Conservation (phyloP, 2,329 filamentous ascomycete species). For the Exophiala phaeomuriformis region DNA sequence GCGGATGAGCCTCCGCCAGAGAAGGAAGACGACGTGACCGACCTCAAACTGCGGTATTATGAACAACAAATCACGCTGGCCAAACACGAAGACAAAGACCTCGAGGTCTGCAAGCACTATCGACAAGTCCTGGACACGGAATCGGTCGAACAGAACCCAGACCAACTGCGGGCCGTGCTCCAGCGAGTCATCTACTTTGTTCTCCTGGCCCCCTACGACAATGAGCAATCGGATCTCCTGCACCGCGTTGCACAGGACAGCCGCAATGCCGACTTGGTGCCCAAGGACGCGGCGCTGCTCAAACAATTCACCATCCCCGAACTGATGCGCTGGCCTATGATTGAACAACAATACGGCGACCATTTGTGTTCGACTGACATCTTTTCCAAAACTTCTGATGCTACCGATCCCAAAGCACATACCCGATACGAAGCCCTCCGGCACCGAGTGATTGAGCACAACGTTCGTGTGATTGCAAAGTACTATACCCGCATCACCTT, state of each 20-base stretch:
- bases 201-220: slow-evolving; percentile 93
- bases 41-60: slow-evolving; percentile 91
- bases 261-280: slow-evolving; percentile 63
- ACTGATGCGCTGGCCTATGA: slow-evolving; percentile 96
- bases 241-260: slow-evolving; percentile 84
- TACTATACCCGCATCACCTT: slow-evolving; percentile 98
- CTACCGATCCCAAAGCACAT: slow-evolving; percentile 70
- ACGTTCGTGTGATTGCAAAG: slow-evolving; percentile 92
- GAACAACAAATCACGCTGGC: slow-evolving; percentile 93
- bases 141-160: slow-evolving; percentile 81
- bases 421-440: slow-evolving; percentile 89
- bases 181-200: slow-evolving; percentile 97
- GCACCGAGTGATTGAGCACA: slow-evolving; percentile 98
- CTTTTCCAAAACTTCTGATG: slow-evolving; percentile 62
- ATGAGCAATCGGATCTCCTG: slow-evolving; percentile 94
- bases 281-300: slow-evolving; percentile 74
- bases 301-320: slow-evolving; percentile 94
- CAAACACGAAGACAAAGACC: slow-evolving; percentile 95
- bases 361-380: slow-evolving; percentile 86
- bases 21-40: slow-evolving; percentile 77
- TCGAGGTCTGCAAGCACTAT: slow-evolving; percentile 97
- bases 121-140: slow-evolving; percentile 93
- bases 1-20: slow-evolving; percentile 70
- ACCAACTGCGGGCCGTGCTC: slow-evolving; percentile 76
- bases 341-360: slow-evolving; percentile 78